Conservation (phyloP, 2,329 filamentous ascomycete genomes). For the Tolypocladium sp. region DNA sequence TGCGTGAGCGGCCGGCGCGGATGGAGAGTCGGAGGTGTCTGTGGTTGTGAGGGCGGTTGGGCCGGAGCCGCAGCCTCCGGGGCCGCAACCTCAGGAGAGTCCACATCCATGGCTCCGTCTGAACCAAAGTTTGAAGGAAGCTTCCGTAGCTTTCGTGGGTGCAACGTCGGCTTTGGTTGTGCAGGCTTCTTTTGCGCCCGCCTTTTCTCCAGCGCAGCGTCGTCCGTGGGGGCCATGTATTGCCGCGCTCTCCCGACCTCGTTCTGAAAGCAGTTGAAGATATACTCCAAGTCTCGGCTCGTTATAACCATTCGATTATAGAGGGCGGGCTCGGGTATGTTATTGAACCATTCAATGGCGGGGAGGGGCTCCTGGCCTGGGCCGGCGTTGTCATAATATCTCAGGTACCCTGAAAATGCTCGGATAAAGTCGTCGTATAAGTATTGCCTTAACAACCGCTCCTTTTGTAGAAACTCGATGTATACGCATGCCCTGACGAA, state of each 20-base stretch:
- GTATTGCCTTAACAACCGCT: slow-evolving; percentile 26
- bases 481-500: slow-evolving; percentile 38
- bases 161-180: not conserved
- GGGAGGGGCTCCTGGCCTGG: slow-evolving; percentile 19
- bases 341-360: slow-evolving; percentile 33
- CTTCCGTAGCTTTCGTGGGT: not conserved
- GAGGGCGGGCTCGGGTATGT: slow-evolving; percentile 13
- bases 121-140: not conserved
- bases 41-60: not conserved
- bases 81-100: not conserved
- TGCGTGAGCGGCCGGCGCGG: not conserved
- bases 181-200: not conserved
- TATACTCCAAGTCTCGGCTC: slow-evolving; percentile 21
- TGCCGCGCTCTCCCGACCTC: slow-evolving; percentile 14
- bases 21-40: not conserved
- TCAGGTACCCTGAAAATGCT: slow-evolving; percentile 30
- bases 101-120: slow-evolving; percentile 2
- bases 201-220: not conserved
- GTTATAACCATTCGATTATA: slow-evolving; percentile 25
- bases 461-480: slow-evolving; percentile 26
- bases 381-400: slow-evolving; percentile 25
- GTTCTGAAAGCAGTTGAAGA: slow-evolving; percentile 23
- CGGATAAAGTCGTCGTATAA: slow-evolving; percentile 46
- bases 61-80: not conserved
- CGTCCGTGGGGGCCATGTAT: not conserved